Base-by-base conservation (phyloP, 2,329 filamentous ascomycete genomes). In the Exophiala viscosa region DNA sequence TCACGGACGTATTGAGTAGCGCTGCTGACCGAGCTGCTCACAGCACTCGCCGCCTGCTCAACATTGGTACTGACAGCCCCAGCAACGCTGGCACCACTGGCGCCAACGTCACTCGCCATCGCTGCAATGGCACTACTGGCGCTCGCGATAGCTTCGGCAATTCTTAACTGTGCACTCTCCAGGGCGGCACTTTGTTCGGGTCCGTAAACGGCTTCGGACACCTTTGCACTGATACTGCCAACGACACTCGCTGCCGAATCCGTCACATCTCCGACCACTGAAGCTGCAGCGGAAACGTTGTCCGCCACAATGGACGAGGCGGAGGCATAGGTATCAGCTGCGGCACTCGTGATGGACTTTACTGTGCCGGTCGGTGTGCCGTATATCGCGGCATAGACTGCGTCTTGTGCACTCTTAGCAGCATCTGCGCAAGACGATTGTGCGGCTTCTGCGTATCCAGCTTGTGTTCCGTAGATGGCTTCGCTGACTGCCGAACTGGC, bases 361-460 rank as follows among this genome's bases (percentile, higher is more conserved):
- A 72, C 66, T 5, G 69, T 73, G 2, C 73, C 71, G 1, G 78
- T 79, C 1, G 76, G 70, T 1, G 76, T 76, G 15, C 81, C 80
- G 59, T 81, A 84, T 48, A 85, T 73, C 2, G 81, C 80, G 45
- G 73, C 71, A 11, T 73, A 79, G 51, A 84, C 78, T 2, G 77
- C 81, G 18, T 70, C 70, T 54, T 79, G 76, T 8, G 82, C 82
- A 36, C 76, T 78, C 6, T 72, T 70, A 6, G 76, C 80, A 5
- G 80, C 77, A n/a, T 75, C 73, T 1, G 75, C 70, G 51, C 85
- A 74, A 40, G 73, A 76, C 38, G 72, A 69, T 54, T 77, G 76
- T 4, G 80, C 81, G 13, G 76, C 73, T 61, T 82, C 78, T 3
- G 72, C 70, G 55, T 79, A 80, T 9, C 74, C 71, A 3, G 73